A percentile compares a stretch with the other conserved stretches of the same genome.
Evolutionary conservation across 75 land plant genomes (phyloP).

Genomic region (Isoetes taiwanensis): DNA sequence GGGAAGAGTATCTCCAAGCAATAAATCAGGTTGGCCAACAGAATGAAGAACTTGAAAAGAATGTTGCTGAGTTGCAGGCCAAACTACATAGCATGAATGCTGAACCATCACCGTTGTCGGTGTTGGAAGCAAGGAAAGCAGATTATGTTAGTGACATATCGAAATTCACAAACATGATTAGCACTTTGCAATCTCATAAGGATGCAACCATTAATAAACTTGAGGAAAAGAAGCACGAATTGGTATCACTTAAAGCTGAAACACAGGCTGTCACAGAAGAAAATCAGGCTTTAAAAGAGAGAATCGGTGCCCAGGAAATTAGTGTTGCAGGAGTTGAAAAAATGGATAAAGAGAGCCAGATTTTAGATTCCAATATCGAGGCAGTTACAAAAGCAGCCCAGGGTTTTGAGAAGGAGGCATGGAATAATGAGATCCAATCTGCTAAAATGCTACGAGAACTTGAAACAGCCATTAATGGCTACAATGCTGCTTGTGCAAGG

Average conservation of each 20-base stretch:
- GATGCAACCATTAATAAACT: conserved; percentile 30
- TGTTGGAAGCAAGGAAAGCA: conserved; percentile 34
- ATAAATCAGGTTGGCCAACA: not conserved
- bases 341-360: conserved; percentile 60
- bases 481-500: conserved; percentile 26
- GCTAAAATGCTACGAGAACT: conserved; percentile 45
- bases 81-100: conserved; percentile 23
- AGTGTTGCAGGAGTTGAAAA: conserved; percentile 62
- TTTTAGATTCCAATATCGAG: conserved; percentile 41
- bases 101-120: conserved; percentile 27
- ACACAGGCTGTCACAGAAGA: conserved; percentile 22
- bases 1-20: conserved; percentile 1
- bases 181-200: conserved; percentile 17
- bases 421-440: conserved; percentile 37
- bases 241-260: conserved; percentile 36
- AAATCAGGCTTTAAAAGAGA: conserved; percentile 43
- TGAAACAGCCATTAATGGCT: conserved; percentile 27
- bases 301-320: conserved; percentile 40
- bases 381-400: conserved; percentile 30
- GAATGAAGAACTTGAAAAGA: conserved; percentile 15
- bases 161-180: conserved; percentile 43
- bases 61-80: conserved; percentile 28
- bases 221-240: conserved; percentile 40
- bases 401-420: conserved; percentile 50
- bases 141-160: conserved; percentile 33